Conservation (phyloP, 1,284 basidiomycete genomes). For the Dichomitus squalens region DNA sequence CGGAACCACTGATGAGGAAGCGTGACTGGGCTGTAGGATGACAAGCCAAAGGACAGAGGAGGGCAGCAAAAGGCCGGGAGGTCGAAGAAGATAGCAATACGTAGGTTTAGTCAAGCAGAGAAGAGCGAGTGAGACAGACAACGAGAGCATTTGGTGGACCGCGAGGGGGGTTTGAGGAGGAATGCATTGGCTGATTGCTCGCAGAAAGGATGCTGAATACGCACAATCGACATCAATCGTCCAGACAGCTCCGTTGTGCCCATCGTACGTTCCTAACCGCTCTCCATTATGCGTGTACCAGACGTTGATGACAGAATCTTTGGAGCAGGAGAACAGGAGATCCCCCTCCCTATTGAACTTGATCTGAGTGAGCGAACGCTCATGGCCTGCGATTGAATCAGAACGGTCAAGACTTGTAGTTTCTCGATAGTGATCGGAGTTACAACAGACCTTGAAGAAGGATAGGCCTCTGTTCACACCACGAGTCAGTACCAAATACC, state of each 20-base stretch:
- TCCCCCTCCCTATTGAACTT: conserved; percentile 97
- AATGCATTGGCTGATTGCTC: neutral
- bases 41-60: neutral
- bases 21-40: conserved; percentile 70
- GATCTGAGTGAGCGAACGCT: conserved; percentile 97
- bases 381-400: conserved; percentile 69
- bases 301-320: conserved; percentile 94
- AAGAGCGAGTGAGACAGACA: neutral
- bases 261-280: conserved; percentile 94
- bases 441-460: conserved; percentile 34
- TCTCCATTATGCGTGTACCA: conserved; percentile 99
- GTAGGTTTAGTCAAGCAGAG: neutral
- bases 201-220: conserved; percentile 35
- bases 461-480: conserved; percentile 32
- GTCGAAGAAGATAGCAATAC: conserved; percentile 3
- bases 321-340: conserved; percentile 93
- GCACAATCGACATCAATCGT: conserved; percentile 94
- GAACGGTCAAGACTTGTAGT: neutral
- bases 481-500: conserved; percentile 1
- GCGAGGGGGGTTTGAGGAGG: neutral
- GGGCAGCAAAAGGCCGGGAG: neutral
- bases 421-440: neutral
- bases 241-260: conserved; percentile 97
- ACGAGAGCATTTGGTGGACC: neutral
- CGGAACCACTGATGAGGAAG: conserved; percentile 86